Evolutionary conservation across 225 moss, liverwort and hornwort species (phyloP), one percentile per base, ranked within the genome.

Genomic region (Sphagnum contortum): DNA sequence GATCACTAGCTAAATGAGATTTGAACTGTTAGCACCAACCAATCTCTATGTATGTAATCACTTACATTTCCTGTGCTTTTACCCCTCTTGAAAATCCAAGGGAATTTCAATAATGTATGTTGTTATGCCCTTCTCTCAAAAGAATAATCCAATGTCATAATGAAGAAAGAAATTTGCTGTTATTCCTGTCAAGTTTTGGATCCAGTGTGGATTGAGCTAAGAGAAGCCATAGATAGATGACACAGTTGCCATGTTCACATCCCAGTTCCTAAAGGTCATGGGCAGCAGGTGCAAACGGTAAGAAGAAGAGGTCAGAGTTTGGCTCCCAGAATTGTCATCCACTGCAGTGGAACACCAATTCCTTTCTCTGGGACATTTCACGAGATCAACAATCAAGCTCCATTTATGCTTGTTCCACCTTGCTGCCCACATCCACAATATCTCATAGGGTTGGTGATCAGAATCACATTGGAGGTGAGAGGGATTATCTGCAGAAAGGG

Each of bases 271-370:
- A 60, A 9, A 67, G 57, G 55, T 44, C 60, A 8, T 70, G 46
- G 51, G n/a, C 62, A 45, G 46, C 45, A 60, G 63, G 45, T 64
- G 44, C 73, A 81, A 75, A 70, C 9, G 57, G 69, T 72, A 63
- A 29, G 11, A 70, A 56, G 68, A 60, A 72, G n/a, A 54, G 46
- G 11, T 71, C 45, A 47, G 60, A 77, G 69, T 59, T 53, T 62
- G 72, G 65, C 60, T 63, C 68, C 8, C 69, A 52, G 44, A 50
- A 61, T 29, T 55, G 62, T 6, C 48, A 47, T 14, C 53, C 45
- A 66, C 52, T 8, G 49, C 3, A 55, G 55, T 49, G 70, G 67
- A 70, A 68, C 65, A 71, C 47, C 58, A 48, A 64, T 59, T n/a
- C 75, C 44, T 64, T n/a, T 47, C 72, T 69, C 64, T 55, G 55